Percentiles rank a stretch among this genome's conserved stretches.
Conservation (phyloP, 2,329 filamentous ascomycete species). For the Ophiostoma triangulosporum region DNA sequence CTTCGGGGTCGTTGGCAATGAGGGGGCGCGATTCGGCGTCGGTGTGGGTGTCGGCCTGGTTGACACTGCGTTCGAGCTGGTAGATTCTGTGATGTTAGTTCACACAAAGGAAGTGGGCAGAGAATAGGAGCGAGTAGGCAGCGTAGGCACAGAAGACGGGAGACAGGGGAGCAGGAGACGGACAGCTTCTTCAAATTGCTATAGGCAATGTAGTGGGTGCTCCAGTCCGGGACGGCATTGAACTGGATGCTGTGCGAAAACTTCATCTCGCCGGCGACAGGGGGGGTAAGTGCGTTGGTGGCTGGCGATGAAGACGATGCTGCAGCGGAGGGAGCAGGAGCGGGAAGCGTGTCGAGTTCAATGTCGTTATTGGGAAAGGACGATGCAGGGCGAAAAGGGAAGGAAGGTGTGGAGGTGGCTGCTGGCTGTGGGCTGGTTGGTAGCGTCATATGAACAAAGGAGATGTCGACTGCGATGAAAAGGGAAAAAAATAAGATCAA, state of each 20-base stretch:
- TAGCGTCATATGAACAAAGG: neutral
- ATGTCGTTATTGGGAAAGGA: neutral
- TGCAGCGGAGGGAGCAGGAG: neutral
- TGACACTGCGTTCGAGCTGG: conserved; percentile 73
- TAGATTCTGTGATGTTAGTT: conserved; percentile 56
- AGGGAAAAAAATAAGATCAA: neutral
- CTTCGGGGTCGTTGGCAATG: conserved; percentile 51
- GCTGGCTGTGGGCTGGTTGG: neutral
- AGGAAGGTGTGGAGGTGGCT: neutral
- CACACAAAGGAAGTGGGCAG: too few relatives aligned
- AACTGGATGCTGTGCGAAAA: conserved; percentile 99
- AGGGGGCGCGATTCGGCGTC: conserved; percentile 81
- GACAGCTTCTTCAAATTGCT: conserved; percentile 98
- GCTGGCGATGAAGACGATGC: neutral
- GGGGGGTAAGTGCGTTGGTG: neutral
- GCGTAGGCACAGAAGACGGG: too few relatives aligned
- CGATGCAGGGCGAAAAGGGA: neutral
- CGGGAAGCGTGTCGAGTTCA: neutral
- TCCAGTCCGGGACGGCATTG: conserved; percentile 99
- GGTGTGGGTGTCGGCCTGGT: conserved; percentile 43
- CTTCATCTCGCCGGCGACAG: conserved; percentile 53
- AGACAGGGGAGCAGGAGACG: neutral
- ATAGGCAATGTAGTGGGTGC: conserved; percentile 93
- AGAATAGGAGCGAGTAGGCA: too few relatives aligned
- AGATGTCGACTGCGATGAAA: neutral